Evolutionary conservation across 2,329 filamentous ascomycete species (phyloP).

Genomic region (Colletotrichum orchidophilum): DNA sequence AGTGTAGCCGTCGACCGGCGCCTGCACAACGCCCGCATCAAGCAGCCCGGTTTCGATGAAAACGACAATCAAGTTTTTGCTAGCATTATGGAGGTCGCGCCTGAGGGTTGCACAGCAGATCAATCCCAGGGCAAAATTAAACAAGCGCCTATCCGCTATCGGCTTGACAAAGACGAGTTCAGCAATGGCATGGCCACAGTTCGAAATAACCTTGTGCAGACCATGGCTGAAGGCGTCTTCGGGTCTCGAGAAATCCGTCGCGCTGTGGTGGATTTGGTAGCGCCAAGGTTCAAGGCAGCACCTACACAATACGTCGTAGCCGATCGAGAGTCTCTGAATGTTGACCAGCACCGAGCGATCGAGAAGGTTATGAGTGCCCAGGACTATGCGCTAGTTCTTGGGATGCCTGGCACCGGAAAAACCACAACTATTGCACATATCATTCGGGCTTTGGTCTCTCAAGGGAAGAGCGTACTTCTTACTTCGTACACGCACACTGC

Average conservation of each 20-base stretch:
- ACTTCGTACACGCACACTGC: constrained; percentile 98
- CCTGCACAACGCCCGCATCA: constrained; percentile 85
- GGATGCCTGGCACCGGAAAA: constrained; percentile 98
- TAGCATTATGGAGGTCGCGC: constrained; percentile 87
- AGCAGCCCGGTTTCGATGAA: constrained; percentile 79
- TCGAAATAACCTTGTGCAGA: constrained; percentile 90
- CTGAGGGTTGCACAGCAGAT: constrained; percentile 61
- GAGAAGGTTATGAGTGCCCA: constrained; percentile 95
- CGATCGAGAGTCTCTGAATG: constrained; percentile 76
- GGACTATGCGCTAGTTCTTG: constrained; percentile 96
- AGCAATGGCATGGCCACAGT: constrained; percentile 97
- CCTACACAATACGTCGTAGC: constrained; percentile 72
- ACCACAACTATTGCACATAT: constrained; percentile 99
- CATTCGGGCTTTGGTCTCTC: constrained; percentile 86
- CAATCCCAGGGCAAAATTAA: constrained; percentile 62
- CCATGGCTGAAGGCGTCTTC: constrained; percentile 84
- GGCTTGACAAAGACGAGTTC: constrained; percentile 97
- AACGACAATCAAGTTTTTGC: constrained; percentile 84
- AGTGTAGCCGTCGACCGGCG: constrained; percentile 90
- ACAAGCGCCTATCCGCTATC: constrained; percentile 73
- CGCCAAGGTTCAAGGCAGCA: constrained; percentile 76
- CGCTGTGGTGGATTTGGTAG: constrained; percentile 80
- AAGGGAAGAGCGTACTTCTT: constrained; percentile 91
- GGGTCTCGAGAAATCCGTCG: constrained; percentile 78
- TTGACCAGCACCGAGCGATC: constrained; percentile 87